A percentile compares a stretch with the other conserved stretches of the same genome.
These are phyloP conservation scores for Passalora sequoiae DNA, from an alignment of 2,329 filamentous ascomycete genomes.

Conservation along the genomic window DNA sequence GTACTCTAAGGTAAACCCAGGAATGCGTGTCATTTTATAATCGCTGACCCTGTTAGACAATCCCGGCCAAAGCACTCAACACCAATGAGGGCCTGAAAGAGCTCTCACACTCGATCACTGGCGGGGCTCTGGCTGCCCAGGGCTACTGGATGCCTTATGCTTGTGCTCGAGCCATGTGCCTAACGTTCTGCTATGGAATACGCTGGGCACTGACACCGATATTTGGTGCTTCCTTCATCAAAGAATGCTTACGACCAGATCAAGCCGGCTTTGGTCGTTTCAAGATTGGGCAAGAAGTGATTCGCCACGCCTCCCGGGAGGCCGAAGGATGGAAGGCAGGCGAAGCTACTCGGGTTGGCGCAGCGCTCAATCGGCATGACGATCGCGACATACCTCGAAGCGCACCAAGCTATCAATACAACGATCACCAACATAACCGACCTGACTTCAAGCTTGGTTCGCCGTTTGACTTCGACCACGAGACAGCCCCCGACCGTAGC, in stretches of 20 bases:
- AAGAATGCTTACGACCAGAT: constrained; percentile 61
- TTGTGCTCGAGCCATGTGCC: constrained; percentile 79
- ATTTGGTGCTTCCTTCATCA: constrained; percentile 78
- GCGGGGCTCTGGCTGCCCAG: constrained; percentile 83
- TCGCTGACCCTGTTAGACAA: constrained; percentile 57
- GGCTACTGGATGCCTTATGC: constrained; percentile 95
- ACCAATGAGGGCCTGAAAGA: constrained; percentile 74
- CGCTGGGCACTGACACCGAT: constrained; percentile 81
- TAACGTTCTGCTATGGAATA: constrained; percentile 83
- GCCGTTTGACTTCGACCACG: constrained; percentile 21
- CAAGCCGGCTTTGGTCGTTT: constrained; percentile 52
- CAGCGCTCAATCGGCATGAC: constrained; percentile 6
- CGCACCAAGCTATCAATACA: constrained; percentile 10
- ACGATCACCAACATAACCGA: constrained; percentile 12
- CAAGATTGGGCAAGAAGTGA: constrained; percentile 37
- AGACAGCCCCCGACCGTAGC: constrained; percentile 8
- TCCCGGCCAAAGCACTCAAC: constrained; percentile 69
- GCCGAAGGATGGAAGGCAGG: constrained; percentile 34
- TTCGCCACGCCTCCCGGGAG: constrained; percentile 36
- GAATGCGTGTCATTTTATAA: no score
- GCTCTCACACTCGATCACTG: constrained; percentile 92
- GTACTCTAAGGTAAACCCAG: constrained; percentile 72
- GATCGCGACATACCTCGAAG: constrained; percentile 20
- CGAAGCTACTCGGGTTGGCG: constrained; percentile 13
- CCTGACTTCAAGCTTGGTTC: constrained; percentile 26